Conservation (phyloP, 345 rosid species). For the Brassica juncea region DNA sequence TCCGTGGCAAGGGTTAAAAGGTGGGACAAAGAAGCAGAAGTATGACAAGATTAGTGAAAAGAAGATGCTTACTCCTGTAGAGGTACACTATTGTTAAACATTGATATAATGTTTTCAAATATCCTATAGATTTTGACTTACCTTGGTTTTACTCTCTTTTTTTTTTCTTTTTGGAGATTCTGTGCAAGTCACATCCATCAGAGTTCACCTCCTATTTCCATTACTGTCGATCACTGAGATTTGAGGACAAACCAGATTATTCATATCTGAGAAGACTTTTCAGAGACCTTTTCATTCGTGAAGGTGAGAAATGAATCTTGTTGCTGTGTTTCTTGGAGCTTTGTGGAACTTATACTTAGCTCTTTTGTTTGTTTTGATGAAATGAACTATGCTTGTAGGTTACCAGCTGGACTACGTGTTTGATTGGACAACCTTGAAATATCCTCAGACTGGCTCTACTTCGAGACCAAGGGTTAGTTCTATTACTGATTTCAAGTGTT, state of each 20-base stretch:
- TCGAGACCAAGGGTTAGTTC: conserved; percentile 72
- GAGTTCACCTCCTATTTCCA: conserved; percentile 96
- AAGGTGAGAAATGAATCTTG: conserved; percentile 49
- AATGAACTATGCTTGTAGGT: conserved; percentile 49
- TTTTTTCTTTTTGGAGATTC: conserved; percentile 48
- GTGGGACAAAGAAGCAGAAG: conserved; percentile 96
- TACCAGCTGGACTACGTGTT: conserved; percentile 90
- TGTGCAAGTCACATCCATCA: conserved; percentile 84
- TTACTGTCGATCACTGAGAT: conserved; percentile 88
- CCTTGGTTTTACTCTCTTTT: neutral
- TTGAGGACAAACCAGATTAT: conserved; percentile 98
- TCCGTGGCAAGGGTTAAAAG: conserved; percentile 98
- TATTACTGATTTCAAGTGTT: neutral
- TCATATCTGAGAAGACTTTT: conserved; percentile 92
- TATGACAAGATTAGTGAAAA: conserved; percentile 96
- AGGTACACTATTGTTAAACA: conserved; percentile 50
- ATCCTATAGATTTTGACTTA: neutral
- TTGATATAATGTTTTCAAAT: neutral
- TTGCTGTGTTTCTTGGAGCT: conserved; percentile 2
- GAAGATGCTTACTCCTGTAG: conserved; percentile 89
- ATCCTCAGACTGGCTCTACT: conserved; percentile 78
- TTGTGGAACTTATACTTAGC: neutral
- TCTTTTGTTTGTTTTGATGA: conserved; percentile 6
- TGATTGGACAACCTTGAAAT: conserved; percentile 89
- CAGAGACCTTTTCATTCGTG: conserved; percentile 89